Conservation (phyloP, 1,284 basidiomycete genomes). For the Gastroboletus turbinatus region DNA sequence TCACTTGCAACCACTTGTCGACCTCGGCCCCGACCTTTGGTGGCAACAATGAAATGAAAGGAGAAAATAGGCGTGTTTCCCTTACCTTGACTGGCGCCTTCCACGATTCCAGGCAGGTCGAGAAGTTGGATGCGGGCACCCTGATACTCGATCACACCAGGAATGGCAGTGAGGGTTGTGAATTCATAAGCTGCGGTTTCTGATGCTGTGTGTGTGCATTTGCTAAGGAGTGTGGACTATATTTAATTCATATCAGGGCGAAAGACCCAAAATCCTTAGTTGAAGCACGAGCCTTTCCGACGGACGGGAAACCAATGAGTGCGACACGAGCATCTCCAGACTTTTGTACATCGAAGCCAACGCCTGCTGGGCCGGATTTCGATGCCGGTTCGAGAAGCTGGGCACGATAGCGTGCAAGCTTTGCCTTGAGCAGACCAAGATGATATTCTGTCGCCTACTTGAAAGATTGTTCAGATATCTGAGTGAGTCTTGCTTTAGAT, state of each 20-base stretch:
- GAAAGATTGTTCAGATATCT: conserved; percentile 20
- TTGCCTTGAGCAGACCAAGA: conserved; percentile 85
- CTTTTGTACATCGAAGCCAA: conserved; percentile 93
- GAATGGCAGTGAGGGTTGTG: conserved; percentile 92
- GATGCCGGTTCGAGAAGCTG: conserved; percentile 85
- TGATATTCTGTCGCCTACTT: conserved; percentile 89
- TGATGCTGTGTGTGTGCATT: conserved; percentile 88
- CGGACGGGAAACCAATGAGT: conserved; percentile 92
- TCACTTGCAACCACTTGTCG: conserved; percentile 90
- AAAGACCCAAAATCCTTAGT: neutral
- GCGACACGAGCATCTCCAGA: conserved; percentile 93
- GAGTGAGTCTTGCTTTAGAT: neutral
- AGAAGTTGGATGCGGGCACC: conserved; percentile 92
- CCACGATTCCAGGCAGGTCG: conserved; percentile 97
- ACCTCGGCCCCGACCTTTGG: conserved; percentile 81
- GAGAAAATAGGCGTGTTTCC: neutral
- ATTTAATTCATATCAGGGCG: conserved; percentile 10
- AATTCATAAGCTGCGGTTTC: conserved; percentile 95
- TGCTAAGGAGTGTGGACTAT: conserved; percentile 90
- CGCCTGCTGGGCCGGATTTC: conserved; percentile 80
- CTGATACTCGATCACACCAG: conserved; percentile 91
- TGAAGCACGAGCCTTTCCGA: conserved; percentile 68
- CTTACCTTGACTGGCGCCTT: conserved; percentile 86
- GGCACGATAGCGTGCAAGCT: conserved; percentile 88
- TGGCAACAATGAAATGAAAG: neutral